Percentiles rank a stretch among this genome's conserved stretches.
These are phyloP conservation scores for Tephrocybe sp. DNA, from an alignment of 768 basidiomycete genomes.

Conservation along the genomic window DNA sequence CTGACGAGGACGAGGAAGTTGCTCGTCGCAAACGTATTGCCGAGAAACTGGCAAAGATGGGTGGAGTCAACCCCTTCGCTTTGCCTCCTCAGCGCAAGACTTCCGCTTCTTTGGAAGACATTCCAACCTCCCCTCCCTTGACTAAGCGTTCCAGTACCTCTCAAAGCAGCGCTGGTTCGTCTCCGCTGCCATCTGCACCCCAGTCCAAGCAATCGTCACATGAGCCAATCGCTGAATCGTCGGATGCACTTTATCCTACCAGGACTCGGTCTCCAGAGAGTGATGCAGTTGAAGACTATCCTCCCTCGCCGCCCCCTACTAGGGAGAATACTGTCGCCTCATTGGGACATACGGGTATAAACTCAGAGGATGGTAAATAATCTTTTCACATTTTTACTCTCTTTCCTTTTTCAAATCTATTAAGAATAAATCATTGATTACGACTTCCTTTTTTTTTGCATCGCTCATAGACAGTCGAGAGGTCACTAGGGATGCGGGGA, in stretches of 20 bases:
- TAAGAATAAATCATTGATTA: conserved; percentile 30
- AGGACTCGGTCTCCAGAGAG: not conserved
- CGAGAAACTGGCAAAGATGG: conserved; percentile 65
- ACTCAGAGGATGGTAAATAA: conserved; percentile 27
- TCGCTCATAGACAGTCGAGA: conserved; percentile 16
- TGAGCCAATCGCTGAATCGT: not conserved
- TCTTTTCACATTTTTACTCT: conserved; percentile 14
- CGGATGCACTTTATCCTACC: not conserved
- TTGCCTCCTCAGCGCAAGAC: conserved; percentile 22
- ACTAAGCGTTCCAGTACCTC: conserved; percentile 13
- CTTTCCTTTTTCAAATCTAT: conserved; percentile 17
- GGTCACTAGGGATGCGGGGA: conserved; percentile 8
- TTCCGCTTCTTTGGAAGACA: conserved; percentile 15
- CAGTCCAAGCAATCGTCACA: conserved; percentile 8
- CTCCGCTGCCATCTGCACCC: conserved; percentile 9
- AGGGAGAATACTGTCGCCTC: conserved; percentile 7
- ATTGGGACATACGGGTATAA: conserved; percentile 4
- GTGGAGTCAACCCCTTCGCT: conserved; percentile 61
- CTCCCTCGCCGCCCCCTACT: not conserved
- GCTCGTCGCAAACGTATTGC: conserved; percentile 57
- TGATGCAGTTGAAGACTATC: not conserved
- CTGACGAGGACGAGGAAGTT: conserved; percentile 53
- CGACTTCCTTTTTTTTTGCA: conserved; percentile 13
- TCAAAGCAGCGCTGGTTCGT: conserved; percentile 5
- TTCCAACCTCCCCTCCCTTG: conserved; percentile 8